Base-by-base conservation (phyloP, 2,329 filamentous ascomycete genomes). In the Cladosporium sp. region DNA sequence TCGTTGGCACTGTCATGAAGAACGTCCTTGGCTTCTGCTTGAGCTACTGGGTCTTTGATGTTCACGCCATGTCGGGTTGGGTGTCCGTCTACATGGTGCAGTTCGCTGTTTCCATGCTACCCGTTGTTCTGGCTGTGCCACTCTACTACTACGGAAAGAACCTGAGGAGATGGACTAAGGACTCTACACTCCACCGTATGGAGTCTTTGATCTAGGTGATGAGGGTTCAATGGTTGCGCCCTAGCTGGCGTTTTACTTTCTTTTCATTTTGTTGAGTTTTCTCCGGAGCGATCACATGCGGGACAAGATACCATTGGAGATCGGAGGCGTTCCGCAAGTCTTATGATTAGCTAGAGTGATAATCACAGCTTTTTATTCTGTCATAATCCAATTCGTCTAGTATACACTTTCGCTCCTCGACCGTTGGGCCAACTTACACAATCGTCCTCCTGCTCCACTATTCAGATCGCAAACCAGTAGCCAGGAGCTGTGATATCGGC, bases 11-110 rank as follows among this genome's bases (percentile, higher is more conserved):
- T 0, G 79, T 82, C 4, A 73, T 80, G 65, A 82, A 82, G 70
- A 82, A 81, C 66, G 78, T 80, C 32, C 78, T 80, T 34, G 80
- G 75, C 1, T 82, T 81, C 69, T 80, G 78, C 57, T 75, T 79
- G 26, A 77, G 74, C 61, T 80, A 80, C 64, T 80, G 78, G 78
- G 73, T 80, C 14, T 80, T 80, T 65, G 74, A 80, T 51, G 68
- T 80, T 8, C 73, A 73, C 38, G 77, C 74, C 34, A 74, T 74
- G 61, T 60, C 77, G 58, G 80, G 80, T 0, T 81, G 76, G 74
- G 74, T 80, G 7, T 74, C 73, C 0, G 79, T 80, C 3, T 78
- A 77, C n/a, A 81, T 82, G 80, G 75, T 80, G 11, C 76, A 80
- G 41, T 81, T 81, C 66, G 77, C 78, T 1, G 77, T 80, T 54